Conservation (phyloP, 768 basidiomycete genomes). For the Phaeotremella fagi region DNA sequence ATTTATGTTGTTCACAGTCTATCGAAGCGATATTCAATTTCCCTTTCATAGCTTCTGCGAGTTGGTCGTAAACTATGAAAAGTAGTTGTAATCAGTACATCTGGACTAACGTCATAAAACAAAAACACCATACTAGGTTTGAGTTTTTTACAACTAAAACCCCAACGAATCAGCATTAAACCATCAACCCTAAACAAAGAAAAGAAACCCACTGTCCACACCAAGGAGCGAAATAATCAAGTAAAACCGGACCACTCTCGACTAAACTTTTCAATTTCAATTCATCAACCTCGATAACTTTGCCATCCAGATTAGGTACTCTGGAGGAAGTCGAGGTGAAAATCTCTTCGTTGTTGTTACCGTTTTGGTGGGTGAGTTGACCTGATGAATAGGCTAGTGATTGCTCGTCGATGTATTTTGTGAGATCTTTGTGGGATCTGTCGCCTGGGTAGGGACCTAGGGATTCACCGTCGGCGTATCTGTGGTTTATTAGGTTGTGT, state of each 20-base stretch:
- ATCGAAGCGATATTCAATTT: constrained; percentile 77
- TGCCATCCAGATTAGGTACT: constrained; percentile 50
- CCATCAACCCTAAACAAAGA: neutral
- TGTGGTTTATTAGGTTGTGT: constrained; percentile 6
- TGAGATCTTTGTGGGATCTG: constrained; percentile 57
- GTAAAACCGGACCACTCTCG: constrained; percentile 57
- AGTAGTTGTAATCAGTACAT: neutral
- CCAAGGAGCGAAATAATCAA: constrained; percentile 92
- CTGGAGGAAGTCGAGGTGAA: neutral
- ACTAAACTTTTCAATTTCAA: constrained; percentile 34
- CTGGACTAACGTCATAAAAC: neutral
- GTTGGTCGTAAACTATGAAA: constrained; percentile 61
- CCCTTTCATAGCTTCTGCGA: constrained; percentile 66
- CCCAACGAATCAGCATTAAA: neutral
- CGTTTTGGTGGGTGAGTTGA: constrained; percentile 1
- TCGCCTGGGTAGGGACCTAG: constrained; percentile 58
- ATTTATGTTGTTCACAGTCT: constrained; percentile 72
- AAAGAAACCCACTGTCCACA: constrained; percentile 66
- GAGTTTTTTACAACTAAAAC: constrained; percentile 72
- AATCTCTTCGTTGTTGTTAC: neutral
- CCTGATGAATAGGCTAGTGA: constrained; percentile 29
- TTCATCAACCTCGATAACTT: constrained; percentile 50
- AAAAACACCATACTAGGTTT: constrained; percentile 55
- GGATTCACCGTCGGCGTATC: constrained; percentile 58
- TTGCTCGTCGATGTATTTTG: constrained; percentile 57